Evolutionary conservation across 306 rosid species (phyloP).

Genomic region (Glycine latifolia): DNA sequence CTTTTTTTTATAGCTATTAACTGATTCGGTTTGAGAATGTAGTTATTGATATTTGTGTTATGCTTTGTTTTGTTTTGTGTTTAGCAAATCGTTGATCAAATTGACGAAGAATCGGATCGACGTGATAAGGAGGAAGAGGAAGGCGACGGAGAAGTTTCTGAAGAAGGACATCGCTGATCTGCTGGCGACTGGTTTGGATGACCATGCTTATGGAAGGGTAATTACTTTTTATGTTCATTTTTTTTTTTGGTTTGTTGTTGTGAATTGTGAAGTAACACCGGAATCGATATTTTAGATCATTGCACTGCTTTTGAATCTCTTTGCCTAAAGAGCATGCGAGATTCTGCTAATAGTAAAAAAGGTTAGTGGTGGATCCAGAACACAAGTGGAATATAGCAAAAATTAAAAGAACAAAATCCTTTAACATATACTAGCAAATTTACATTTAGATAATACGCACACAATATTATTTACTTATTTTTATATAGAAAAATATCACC

Average conservation of each 20-base stretch:
- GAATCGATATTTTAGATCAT: constrained; percentile 8
- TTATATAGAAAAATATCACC: too few relatives aligned
- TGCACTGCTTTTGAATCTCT: constrained; percentile 24
- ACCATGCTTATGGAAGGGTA: constrained; percentile 90
- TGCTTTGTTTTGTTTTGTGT: neutral
- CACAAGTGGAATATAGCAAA: neutral
- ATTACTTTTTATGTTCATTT: constrained; percentile 8
- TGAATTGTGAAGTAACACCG: neutral
- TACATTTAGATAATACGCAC: neutral
- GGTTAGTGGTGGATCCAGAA: neutral
- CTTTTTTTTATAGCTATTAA: neutral
- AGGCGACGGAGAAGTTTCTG: constrained; percentile 90
- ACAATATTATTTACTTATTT: neutral
- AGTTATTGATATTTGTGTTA: neutral
- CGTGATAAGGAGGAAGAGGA: constrained; percentile 89
- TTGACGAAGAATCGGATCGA: constrained; percentile 91
- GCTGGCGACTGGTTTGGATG: constrained; percentile 74
- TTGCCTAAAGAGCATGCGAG: constrained; percentile 13
- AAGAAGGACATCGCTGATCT: constrained; percentile 92
- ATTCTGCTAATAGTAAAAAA: constrained; percentile 18
- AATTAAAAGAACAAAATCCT: neutral
- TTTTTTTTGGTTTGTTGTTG: neutral
- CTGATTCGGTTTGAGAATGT: constrained; percentile 18
- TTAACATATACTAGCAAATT: neutral
- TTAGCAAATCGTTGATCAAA: constrained; percentile 83